Evolutionary conservation across 1,139 yeast genomes (phyloP), one percentile per base, ranked within the genome.

Genomic region (Lodderomyces pseudojiufengensis): DNA sequence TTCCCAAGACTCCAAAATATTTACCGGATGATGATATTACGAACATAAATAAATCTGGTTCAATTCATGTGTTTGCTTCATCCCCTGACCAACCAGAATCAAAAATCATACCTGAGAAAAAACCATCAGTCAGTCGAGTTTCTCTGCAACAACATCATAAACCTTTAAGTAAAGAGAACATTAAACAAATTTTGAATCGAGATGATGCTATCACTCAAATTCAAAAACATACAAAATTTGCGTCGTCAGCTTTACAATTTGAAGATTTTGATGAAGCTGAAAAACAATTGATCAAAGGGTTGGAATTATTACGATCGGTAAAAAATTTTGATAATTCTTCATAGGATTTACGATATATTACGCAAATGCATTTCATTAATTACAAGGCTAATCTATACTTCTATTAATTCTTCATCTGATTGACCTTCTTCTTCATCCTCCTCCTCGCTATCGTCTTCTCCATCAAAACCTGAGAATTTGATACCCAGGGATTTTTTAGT

Each of bases 241-340:
- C 97, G 3, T 82, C 90, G 8, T 85, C 95, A 33, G 98, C 98
- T 0, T 71, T 92, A 48, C 90, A 88, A 55, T 92, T 88, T 56
- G 97, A 92, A 46, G 98, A 92, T 51, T 65, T 79, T 31, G 68
- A 59, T 4, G 92, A 97, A 0, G 97, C 97, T 0, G 77, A 83
- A 33, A 63, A 61, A n/a, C 95, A 92, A 57, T 66, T 92, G 29
- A 61, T 64, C 27, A 55, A 66, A 20, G 95, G 96, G 0, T 61
- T 90, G 37, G 72, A 64, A 30, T 38, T 54, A 29, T 33, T 55
- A 11, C 41, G 42, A 33, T 25, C 44, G 2, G 34, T n/a, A n/a
- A n/a, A n/a, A n/a, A n/a, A n/a, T n/a, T n/a, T n/a, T n/a, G n/a
- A n/a, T n/a, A n/a, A n/a, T n/a, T n/a, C n/a, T n/a, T n/a, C n/a